Conservation (phyloP, 306 rosid genomes). For the Cucurbita moschata region DNA sequence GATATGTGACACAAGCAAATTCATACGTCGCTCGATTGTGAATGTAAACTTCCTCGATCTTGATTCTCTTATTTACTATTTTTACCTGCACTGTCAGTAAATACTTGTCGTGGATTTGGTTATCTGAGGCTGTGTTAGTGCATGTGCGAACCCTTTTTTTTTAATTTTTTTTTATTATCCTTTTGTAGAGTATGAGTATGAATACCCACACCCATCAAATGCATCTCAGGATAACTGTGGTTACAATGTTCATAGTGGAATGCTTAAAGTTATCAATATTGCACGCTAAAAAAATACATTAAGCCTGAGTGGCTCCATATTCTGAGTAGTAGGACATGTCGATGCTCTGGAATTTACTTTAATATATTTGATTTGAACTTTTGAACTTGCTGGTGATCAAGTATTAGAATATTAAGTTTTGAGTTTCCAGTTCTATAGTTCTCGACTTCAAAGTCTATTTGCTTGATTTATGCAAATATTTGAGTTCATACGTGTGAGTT, state of each 20-base stretch:
- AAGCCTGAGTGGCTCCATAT: neutral
- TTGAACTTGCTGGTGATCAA: neutral
- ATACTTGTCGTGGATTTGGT: neutral
- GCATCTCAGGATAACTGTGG: neutral
- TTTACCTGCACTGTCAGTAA: neutral
- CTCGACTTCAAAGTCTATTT: neutral
- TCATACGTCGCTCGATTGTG: constrained; percentile 78
- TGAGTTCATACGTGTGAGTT: neutral
- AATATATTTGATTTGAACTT: neutral
- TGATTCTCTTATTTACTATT: neutral
- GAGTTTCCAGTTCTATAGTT: neutral
- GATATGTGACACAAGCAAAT: constrained; percentile 77
- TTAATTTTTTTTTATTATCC: neutral
- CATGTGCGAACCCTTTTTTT: neutral
- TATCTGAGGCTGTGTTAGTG: neutral
- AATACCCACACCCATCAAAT: neutral
- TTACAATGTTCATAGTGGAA: neutral
- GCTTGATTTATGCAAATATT: neutral
- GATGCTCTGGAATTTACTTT: neutral
- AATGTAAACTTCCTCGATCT: constrained; percentile 7
- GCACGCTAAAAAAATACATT: neutral
- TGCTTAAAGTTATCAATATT: neutral
- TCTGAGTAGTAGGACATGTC: neutral
- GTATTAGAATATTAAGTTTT: neutral
- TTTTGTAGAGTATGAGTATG: neutral